phyloP scores from a whole-genome alignment of 208 protist species.

The Phytomonas sp. region DNA sequence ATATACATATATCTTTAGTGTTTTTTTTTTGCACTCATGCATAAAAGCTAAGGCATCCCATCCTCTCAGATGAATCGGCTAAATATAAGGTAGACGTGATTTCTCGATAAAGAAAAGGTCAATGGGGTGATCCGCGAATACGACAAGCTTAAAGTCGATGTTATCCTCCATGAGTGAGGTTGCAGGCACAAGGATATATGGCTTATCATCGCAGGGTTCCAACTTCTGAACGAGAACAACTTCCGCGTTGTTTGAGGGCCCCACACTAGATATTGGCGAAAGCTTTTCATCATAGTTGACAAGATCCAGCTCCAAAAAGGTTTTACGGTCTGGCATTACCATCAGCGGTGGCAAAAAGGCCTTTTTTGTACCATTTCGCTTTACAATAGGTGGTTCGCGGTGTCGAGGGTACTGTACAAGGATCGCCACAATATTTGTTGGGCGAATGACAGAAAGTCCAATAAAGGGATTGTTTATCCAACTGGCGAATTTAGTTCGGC shows the following conservation, averaged over 20 bases:
- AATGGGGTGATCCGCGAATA: slow-evolving; percentile 67
- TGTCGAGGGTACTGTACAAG: slow-evolving; percentile 76
- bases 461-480: slow-evolving; percentile 90
- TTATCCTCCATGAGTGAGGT: slow-evolving; percentile 62
- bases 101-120: slow-evolving; percentile 53
- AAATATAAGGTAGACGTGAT: slow-evolving; percentile 53
- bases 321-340: slow-evolving; percentile 49
- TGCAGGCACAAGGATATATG: slow-evolving; percentile 78
- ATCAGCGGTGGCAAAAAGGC: slow-evolving; percentile 58
- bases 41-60: neutral
- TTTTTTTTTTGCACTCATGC: neutral
- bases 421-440: slow-evolving; percentile 58
- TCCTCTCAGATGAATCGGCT: neutral
- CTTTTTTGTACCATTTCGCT: slow-evolving; percentile 55
- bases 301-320: slow-evolving; percentile 72
- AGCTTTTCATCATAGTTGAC: slow-evolving; percentile 52
- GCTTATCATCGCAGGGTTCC: slow-evolving; percentile 23
- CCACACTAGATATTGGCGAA: slow-evolving; percentile 31
- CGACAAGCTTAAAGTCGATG: slow-evolving; percentile 78
- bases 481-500: slow-evolving; percentile 41
- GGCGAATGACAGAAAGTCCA: slow-evolving; percentile 47
- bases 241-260: slow-evolving; percentile 38
- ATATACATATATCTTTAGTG: neutral
- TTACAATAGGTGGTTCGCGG: slow-evolving; percentile 59
- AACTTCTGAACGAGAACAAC: slow-evolving; percentile 42